Conservation (phyloP, 768 basidiomycete species). For the Mycena olivaceomarginata region DNA sequence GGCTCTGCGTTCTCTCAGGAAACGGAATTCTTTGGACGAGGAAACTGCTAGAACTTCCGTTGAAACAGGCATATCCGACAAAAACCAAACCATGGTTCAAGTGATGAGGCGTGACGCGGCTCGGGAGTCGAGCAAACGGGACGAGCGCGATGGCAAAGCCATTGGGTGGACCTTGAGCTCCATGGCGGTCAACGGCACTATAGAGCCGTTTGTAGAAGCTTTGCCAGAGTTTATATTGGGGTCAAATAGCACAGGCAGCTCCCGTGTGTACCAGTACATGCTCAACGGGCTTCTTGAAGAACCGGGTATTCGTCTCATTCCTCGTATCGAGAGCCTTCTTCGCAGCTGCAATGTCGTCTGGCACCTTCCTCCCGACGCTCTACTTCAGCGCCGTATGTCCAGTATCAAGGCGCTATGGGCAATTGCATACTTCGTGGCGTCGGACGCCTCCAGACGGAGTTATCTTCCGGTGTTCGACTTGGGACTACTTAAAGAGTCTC, state of each 20-base stretch:
- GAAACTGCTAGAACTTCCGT: neutral
- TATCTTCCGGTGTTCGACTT: neutral
- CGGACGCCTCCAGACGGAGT: neutral
- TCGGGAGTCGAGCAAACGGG: neutral
- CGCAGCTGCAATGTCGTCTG: neutral
- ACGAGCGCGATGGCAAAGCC: neutral
- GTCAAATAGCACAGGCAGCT: neutral
- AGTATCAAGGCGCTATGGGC: neutral
- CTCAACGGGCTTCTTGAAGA: conserved; percentile 8
- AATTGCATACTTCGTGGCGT: too few relatives aligned
- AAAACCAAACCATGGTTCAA: neutral
- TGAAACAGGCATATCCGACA: too few relatives aligned
- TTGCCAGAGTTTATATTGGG: conserved; percentile 1
- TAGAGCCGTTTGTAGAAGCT: conserved; percentile 9
- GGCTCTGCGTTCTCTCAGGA: neutral
- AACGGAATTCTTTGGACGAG: neutral
- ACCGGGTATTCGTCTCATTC: neutral
- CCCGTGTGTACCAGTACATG: neutral
- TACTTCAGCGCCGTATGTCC: neutral
- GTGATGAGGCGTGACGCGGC: neutral
- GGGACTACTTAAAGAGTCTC: neutral
- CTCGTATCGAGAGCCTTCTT: neutral
- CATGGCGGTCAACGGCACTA: neutral
- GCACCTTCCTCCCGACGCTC: neutral
- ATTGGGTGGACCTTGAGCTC: conserved; percentile 10